These are phyloP conservation scores for Backusella liffmaniae DNA, from an alignment of 192 early-diverging fungal genomes.

Conservation along the genomic window DNA sequence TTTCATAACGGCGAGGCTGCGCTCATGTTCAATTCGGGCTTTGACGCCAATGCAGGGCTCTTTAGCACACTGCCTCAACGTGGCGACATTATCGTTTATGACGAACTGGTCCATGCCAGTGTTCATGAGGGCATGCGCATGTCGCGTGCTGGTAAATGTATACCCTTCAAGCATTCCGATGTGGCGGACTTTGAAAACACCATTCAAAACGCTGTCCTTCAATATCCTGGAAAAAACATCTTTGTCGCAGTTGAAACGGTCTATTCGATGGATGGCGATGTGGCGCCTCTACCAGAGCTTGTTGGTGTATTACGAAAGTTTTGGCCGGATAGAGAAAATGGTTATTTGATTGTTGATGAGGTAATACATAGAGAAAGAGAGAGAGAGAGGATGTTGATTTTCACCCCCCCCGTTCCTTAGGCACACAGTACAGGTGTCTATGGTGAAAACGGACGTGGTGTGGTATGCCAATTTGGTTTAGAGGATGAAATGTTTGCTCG, in stretches of 20 bases:
- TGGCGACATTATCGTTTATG: conserved; percentile 65
- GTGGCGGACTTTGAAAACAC: conserved; percentile 45
- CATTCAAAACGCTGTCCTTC: neutral
- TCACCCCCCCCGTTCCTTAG: conserved; percentile 17
- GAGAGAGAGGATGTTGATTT: neutral
- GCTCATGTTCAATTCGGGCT: conserved; percentile 83
- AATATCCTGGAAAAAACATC: conserved; percentile 41
- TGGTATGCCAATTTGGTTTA: conserved; percentile 62
- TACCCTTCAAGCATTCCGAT: conserved; percentile 68
- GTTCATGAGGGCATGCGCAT: conserved; percentile 78
- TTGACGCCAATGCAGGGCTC: conserved; percentile 78
- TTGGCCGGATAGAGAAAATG: conserved; percentile 45
- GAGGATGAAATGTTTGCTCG: conserved; percentile 69
- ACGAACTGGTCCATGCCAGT: conserved; percentile 77
- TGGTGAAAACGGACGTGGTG: conserved; percentile 65
- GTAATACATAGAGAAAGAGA: conserved; percentile 32
- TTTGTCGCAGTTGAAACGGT: conserved; percentile 77
- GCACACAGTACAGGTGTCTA: conserved; percentile 81
- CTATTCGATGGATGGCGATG: conserved; percentile 86
- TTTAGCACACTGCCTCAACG: conserved; percentile 66
- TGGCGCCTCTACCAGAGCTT: conserved; percentile 66
- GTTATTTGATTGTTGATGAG: conserved; percentile 78
- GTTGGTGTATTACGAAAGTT: conserved; percentile 44
- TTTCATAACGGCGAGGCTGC: conserved; percentile 61
- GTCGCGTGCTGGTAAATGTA: conserved; percentile 46